Base-by-base conservation (phyloP, 805 yeast species). In the Starmerella gropengiesseri region DNA sequence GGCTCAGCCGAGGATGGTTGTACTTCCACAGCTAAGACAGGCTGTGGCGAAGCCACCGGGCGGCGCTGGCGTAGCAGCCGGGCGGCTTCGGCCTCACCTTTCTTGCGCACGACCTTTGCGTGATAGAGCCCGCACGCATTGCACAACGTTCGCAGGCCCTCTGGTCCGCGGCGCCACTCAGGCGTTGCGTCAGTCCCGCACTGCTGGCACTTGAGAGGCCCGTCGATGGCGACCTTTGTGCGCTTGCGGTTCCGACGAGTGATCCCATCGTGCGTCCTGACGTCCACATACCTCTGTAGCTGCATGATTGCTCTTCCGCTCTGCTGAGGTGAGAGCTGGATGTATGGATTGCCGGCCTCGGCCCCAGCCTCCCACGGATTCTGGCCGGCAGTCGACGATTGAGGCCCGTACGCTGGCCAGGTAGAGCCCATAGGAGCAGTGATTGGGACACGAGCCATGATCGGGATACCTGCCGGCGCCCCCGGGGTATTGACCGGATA, bases 131-230 rank as follows among this genome's bases (percentile, higher is more conserved):
- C 94, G 59, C 94, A 82, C 1, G 91, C 91, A 58, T 82, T 83
- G 61, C 93, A 82, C 39, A 82, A 61, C 1, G 86, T 78, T 30
- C 85, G 65, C 12, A 75, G 74, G 2, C 91, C 93, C 41, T 72
- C 71, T 1, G 94, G 91, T 0, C 91, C 91, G 35, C 79, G 69
- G 42, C 93, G 64, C 93, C 94, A 82, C 59, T 82, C 91, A 0
- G 91, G 91, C 0, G 93, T 80, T 35, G 72, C 74, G 7, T 56
- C 60, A 4, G 70, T 65, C n/a, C 67, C 69, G 53, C 82, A 77
- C 45, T 71, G 68, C 31, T 64, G 66, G 51, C 73, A 68, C 21
- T 44, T 43, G 18, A 54, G 48, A 8, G 34, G 47, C 32, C 52
- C 57, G 18, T 46, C 50, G 1, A 45, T 17, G 8, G 44, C 25